Evolutionary conservation across 495 filamentous ascomycete species (phyloP).

Genomic region (Penicillium cataractarum): DNA sequence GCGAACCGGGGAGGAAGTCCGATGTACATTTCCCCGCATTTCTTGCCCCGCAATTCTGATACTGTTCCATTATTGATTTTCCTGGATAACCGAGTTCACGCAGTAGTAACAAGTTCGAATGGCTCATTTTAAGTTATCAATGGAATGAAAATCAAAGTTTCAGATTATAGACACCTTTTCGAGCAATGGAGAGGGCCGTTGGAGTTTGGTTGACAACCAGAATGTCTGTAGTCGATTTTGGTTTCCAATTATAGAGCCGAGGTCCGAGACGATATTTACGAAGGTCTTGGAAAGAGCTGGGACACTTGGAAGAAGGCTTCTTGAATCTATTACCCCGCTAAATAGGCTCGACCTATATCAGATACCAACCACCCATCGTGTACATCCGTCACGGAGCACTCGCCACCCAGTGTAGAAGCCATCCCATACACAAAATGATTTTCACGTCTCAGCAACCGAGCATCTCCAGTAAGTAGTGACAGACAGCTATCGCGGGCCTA

Average conservation of each 20-base stretch:
- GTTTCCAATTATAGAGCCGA: not conserved
- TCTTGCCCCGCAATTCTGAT: not conserved
- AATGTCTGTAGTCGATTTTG: no score
- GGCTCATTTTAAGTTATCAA: not conserved
- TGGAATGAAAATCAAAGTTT: not conserved
- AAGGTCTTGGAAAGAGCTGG: not conserved
- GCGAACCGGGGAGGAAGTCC: no score
- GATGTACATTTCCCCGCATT: not conserved
- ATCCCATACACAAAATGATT: not conserved
- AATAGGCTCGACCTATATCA: not conserved
- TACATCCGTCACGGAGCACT: not conserved
- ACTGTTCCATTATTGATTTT: not conserved
- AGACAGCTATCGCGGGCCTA: not conserved
- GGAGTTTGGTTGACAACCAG: no score
- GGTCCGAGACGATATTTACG: not conserved
- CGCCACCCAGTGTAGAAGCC: not conserved
- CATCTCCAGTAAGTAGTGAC: constrained; percentile 6
- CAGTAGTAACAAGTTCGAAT: not conserved
- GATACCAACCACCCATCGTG: not conserved
- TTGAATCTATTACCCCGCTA: not conserved
- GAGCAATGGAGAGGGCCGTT: not conserved
- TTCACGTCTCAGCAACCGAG: constrained; percentile 11
- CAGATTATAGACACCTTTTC: not conserved
- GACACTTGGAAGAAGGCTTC: not conserved
- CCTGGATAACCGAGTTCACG: not conserved